phyloP scores from a whole-genome alignment of 2,329 filamentous ascomycete genomes.

The Geosmithia putterillii region DNA sequence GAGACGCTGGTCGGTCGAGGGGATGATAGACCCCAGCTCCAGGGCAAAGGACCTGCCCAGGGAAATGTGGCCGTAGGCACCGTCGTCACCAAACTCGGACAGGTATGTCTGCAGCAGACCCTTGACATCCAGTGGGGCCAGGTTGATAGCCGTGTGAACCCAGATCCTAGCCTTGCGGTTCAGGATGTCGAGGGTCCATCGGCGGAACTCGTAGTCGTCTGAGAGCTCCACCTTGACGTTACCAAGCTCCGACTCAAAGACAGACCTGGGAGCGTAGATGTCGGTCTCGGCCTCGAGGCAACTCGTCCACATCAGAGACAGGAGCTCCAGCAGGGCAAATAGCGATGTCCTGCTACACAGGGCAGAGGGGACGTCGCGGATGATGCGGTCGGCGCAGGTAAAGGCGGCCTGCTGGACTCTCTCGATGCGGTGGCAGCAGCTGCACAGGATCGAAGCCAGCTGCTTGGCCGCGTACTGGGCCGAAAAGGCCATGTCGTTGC shows the following conservation, averaged over 20 bases:
- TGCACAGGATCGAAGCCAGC: conserved; percentile 71
- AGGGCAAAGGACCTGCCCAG: conserved; percentile 88
- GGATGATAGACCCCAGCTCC: conserved; percentile 81
- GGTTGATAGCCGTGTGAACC: conserved; percentile 68
- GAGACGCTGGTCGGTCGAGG: conserved; percentile 74
- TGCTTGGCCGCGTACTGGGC: conserved; percentile 84
- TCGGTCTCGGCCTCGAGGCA: conserved; percentile 92
- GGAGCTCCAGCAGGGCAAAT: conserved; percentile 81
- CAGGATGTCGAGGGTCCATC: conserved; percentile 65
- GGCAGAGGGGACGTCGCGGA: conserved; percentile 73
- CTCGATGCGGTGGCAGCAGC: conserved; percentile 87
- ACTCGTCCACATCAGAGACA: conserved; percentile 90
- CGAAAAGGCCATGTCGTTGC: conserved; percentile 66
- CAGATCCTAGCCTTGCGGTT: conserved; percentile 67
- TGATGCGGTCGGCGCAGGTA: conserved; percentile 72
- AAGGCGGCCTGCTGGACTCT: conserved; percentile 83
- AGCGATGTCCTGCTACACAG: conserved; percentile 83
- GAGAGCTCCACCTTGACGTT: conserved; percentile 82
- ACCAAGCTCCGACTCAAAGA: conserved; percentile 64
- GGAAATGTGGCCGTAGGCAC: conserved; percentile 81
- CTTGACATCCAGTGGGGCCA: conserved; percentile 88
- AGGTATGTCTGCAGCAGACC: conserved; percentile 92
- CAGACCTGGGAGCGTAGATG: conserved; percentile 76
- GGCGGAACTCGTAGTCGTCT: conserved; percentile 77
- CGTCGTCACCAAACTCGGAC: conserved; percentile 87